phyloP scores from a whole-genome alignment of 768 basidiomycete genomes.

The Boletus rubroflammeus region DNA sequence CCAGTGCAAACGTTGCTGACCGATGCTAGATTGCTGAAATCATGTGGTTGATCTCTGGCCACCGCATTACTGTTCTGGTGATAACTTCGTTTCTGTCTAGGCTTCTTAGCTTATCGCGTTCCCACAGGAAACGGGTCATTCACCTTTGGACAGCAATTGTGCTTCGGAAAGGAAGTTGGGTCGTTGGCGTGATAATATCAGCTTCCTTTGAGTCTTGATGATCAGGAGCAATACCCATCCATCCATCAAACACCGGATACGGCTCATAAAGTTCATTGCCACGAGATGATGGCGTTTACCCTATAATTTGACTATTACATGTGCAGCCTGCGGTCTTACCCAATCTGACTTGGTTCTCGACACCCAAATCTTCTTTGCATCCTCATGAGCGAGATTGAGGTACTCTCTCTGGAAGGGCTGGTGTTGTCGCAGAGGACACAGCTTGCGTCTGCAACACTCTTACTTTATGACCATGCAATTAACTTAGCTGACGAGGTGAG shows the following conservation, averaged over 20 bases:
- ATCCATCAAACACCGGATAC: not conserved
- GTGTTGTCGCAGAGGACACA: not conserved
- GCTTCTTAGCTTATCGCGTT: not conserved
- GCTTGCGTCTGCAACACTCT: constrained; percentile 4
- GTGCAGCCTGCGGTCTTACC: not conserved
- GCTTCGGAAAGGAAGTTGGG: not conserved
- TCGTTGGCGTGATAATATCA: not conserved
- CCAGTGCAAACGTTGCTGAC: not conserved
- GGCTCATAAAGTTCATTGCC: not conserved
- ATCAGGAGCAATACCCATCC: not conserved
- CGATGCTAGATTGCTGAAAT: not conserved
- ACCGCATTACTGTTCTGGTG: not conserved
- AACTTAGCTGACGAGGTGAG: constrained; percentile 6
- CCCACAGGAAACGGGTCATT: not conserved
- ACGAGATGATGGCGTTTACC: not conserved
- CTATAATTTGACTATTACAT: not conserved
- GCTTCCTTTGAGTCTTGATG: not conserved
- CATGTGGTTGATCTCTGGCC: not conserved
- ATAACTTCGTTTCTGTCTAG: not conserved
- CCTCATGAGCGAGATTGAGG: not conserved
- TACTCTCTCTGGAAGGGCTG: not conserved
- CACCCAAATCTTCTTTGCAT: not conserved
- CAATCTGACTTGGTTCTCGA: not conserved
- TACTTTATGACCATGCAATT: constrained; percentile 13
- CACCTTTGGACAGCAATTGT: not conserved